Base-by-base conservation (phyloP, 2,329 filamentous ascomycete species). In the Fusarium sp. region DNA sequence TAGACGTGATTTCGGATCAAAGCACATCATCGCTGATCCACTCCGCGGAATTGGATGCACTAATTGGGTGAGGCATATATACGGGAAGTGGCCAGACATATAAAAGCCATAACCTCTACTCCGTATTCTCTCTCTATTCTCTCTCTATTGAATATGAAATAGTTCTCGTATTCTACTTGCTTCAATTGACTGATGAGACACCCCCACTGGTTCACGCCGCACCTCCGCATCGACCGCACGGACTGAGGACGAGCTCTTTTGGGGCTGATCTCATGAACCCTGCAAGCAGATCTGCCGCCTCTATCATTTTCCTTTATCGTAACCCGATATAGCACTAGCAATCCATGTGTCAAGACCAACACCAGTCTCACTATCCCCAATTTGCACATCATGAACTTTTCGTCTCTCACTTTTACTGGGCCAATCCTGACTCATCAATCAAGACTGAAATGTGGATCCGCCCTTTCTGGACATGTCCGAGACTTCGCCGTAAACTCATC, bases 391-490 rank as follows among this genome's bases (percentile, higher is more conserved):
- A 67, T 67, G 46, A 67, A 61, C 46, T 61, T 38, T 46, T 7
- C 7, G 1, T 29, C 19, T 25, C 15, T 23, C 27, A 4, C 46
- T 49, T 33, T 2, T 4, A 33, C 16, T 38, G 35, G 49, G 29
- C 31, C 35, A 54, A 58, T 51, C 65, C 58, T 69, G 45, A 69
- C 66, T 69, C 66, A 69, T 58, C 66, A 60, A 31, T 23, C 9
- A n/a, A 55, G 29, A 49, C 35, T 21, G 27, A 44, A 59, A 46
- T 69, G 70, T 72, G 70, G 70, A 73, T 62, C 70, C 70, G 70
- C 70, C 70, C 58, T 73, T 55, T 39, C 23, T 73, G 49, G n/a
- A 73, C 70, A 73, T 44, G 61, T 45, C 69, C 70, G 70, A 70
- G 44, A 70, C 70, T 73, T 71, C 56, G 33, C 70, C 70, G 57